A percentile compares a stretch with the other conserved stretches of the same genome.
phyloP scores from a whole-genome alignment of 2,329 filamentous ascomycete species.

The Xylariaceae sp. region DNA sequence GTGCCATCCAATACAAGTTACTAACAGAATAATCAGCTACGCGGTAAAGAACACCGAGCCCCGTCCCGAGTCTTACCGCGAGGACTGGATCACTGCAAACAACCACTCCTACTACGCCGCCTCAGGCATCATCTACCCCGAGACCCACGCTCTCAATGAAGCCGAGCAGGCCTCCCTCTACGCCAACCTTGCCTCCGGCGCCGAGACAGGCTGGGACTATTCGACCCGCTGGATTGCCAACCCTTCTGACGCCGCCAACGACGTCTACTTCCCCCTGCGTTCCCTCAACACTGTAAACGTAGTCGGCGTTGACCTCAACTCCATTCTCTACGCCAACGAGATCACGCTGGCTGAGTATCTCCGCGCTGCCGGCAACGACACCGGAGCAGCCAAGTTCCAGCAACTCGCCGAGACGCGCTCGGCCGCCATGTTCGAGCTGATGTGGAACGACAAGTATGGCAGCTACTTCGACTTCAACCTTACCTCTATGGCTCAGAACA shows the following conservation, averaged over 20 bases:
- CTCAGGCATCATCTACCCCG: conserved; percentile 55
- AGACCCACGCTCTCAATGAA: conserved; percentile 45
- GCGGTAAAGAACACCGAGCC: conserved; percentile 60
- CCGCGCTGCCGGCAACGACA: conserved; percentile 45
- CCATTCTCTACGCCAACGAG: conserved; percentile 63
- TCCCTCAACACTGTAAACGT: conserved; percentile 55
- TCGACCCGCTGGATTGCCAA: conserved; percentile 52
- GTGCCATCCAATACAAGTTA: not conserved
- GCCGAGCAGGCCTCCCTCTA: conserved; percentile 51
- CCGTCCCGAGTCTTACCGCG: conserved; percentile 60
- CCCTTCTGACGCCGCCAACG: conserved; percentile 52
- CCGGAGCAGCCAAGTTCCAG: conserved; percentile 45
- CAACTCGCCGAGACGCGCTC: conserved; percentile 48
- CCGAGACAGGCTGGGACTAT: conserved; percentile 64
- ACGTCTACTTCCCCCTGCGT: conserved; percentile 60
- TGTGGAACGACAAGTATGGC: conserved; percentile 60
- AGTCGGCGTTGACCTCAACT: conserved; percentile 62
- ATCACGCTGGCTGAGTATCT: conserved; percentile 53
- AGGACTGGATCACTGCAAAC: conserved; percentile 61
- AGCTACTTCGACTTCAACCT: conserved; percentile 67
- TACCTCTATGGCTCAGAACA: conserved; percentile 51
- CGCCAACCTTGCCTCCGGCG: conserved; percentile 57
- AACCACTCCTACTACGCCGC: conserved; percentile 58
- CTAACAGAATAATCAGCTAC: conserved; percentile 38
- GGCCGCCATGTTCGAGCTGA: conserved; percentile 55